Base-by-base conservation (phyloP, 371 early-diverging fungal genomes). In the Rhizopus microsporus region DNA sequence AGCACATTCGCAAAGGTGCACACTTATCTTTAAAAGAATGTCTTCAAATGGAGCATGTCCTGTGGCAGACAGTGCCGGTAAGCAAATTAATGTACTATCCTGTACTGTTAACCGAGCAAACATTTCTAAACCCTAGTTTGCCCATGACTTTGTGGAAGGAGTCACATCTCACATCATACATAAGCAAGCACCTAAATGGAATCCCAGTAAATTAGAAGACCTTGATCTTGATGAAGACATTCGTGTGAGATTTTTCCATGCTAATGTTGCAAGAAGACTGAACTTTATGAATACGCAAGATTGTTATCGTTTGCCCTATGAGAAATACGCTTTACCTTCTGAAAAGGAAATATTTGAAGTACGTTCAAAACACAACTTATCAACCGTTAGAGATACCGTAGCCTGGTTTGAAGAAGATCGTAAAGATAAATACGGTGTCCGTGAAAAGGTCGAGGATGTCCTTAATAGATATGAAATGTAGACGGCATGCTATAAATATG, bases 91-190 rank as follows among this genome's bases (percentile, higher is more conserved):
- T 23, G 6, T 38, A 38, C 39, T 2, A 38, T 10, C 39, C 8
- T 13, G n/a, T n/a, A 39, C 2, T 12, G 9, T 39, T 9, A 39
- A 39, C 12, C 9, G n/a, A 39, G 9, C 9, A 39, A 12, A n/a
- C 39, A 45, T 45, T 23, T 37, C 3, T 35, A 15, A 29, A 12
- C 8, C 29, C 5, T 45, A 63, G 63, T 58, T 29, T 51, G 48
- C 35, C 4, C 59, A 42, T 51, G 96, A 96, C 64, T 93, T 96
- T 62, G 58, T 72, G 35, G 92, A 93, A 77, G 95, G 96, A 10
- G 93, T 94, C 4, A 57, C 60, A 16, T 43, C 57, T 44, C 66
- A 55, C 44, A 45, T 65, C 6, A 37, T 65, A 3, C 23, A 57
- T 12, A 65, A 65, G 30, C 56, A 13, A 39, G 32, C 37, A 0